Evolutionary conservation across 352 stramenopile genomes (phyloP), one percentile per base, ranked within the genome.

Genomic region (Phytophthora cactorum): DNA sequence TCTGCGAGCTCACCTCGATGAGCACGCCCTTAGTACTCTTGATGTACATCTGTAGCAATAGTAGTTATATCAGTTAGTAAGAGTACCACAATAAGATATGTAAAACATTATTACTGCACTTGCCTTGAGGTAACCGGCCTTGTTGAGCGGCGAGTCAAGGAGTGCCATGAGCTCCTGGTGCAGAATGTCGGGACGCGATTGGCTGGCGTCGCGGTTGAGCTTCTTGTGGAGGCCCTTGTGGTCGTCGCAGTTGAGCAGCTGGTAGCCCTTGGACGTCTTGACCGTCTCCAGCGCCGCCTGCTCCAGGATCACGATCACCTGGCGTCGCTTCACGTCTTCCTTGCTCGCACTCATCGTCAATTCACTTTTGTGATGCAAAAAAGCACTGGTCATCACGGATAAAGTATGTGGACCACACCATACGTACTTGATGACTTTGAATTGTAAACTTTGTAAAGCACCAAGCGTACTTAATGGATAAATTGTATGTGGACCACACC

Each of bases 211-310:
- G 68, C 96, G 97, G 68, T 97, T 95, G 72, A 97, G 92, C 72
- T 98, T 98, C 68, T 97, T 97, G 74, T 98, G 92, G 41, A 98
- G 72, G 15, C 82, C 82, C 61, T 97, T 96, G 78, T 99, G 98
- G 85, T 99, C 98, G 78, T 99, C 98, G 72, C 97, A 99, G 86
- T 99, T 99, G 39, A 99, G 91, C 61, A 99, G 85, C 82, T 99
- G 96, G 75, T 99, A 99, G 51, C 98, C 93, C 68, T 98, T 98
- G 55, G 95, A 97, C 43, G 98, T 99, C 88, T 99, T 99, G 34
- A 99, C 97, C 29, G 97, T 99, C 89, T 99, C 98, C 38, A 99
- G 86, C 51, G 90, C 95, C 39, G 98, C 98, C 77, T 99, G 92
- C 80, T 99, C 97, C 50, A 99, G 84, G 58, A 99, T 91, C 41